phyloP scores from a whole-genome alignment of 1,284 basidiomycete species.

The Sanghuangporus sanghuang region DNA sequence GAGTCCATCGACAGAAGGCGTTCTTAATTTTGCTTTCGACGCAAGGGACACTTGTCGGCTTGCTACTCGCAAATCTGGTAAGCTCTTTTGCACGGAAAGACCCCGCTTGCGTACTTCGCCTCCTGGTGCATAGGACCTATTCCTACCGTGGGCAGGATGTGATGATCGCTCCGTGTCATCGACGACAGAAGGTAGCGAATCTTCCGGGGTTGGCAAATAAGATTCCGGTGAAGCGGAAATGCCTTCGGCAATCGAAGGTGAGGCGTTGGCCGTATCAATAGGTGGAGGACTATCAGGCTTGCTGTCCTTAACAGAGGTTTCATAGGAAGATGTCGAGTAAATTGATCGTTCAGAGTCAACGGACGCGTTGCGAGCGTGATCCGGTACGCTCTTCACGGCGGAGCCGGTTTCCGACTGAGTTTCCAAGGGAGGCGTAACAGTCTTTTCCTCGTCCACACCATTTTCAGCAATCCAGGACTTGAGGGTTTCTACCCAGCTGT shows the following conservation, averaged over 20 bases:
- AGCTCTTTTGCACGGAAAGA: constrained; percentile 71
- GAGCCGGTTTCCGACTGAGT: constrained; percentile 19
- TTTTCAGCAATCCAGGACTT: constrained; percentile 72
- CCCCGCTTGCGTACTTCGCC: constrained; percentile 29
- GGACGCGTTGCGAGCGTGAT: constrained; percentile 59
- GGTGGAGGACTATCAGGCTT: constrained; percentile 40
- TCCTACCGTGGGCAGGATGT: constrained; percentile 44
- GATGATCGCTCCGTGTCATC: constrained; percentile 20
- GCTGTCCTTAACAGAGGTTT: constrained; percentile 30
- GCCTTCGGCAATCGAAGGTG: constrained; percentile 31
- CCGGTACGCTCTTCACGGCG: constrained; percentile 33
- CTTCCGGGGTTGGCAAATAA: constrained; percentile 55
- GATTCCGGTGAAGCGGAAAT: constrained; percentile 47
- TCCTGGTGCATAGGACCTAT: constrained; percentile 49
- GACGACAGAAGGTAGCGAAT: constrained; percentile 36
- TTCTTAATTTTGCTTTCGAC: not conserved
- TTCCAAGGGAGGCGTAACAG: not conserved
- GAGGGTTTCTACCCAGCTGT: constrained; percentile 68
- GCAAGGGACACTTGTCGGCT: constrained; percentile 22
- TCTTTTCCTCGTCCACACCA: constrained; percentile 9
- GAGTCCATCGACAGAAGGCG: not conserved
- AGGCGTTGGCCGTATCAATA: constrained; percentile 44
- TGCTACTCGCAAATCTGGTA: constrained; percentile 77
- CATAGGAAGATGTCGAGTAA: constrained; percentile 34
- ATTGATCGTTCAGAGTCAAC: constrained; percentile 53